Base-by-base conservation (phyloP, 2,329 filamentous ascomycete species). In the Fusarium sp. region DNA sequence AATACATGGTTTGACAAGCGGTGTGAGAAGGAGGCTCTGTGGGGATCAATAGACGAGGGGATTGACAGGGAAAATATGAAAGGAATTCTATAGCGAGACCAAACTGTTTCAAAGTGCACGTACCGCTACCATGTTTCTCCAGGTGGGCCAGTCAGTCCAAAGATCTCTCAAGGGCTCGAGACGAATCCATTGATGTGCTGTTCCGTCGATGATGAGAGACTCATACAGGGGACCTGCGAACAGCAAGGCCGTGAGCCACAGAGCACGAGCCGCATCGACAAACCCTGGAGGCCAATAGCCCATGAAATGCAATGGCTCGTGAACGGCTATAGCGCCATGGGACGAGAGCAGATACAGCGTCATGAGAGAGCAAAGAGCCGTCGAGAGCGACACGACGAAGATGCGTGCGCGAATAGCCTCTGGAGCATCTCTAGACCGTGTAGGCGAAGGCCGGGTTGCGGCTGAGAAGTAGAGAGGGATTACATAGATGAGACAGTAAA, bases 401-500 rank as follows among this genome's bases (percentile, higher is more conserved):
- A 97, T 91, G 73, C 96, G 91, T 61, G 93, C 92, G 73, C 91
- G 91, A 82, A 99, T 98, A 53, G 97, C 94, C 13, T 92, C 91
- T 12, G 94, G 94, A 29, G 93, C 91, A 87, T 98, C 94, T 77
- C 96, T 90, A 65, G 92, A 93, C 29, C 97, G 87, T 58, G 86
- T 88, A 27, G 89, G 87, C 10, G 93, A 96, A 9, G 94, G 94
- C 55, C 94, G 89, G 8, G 95, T 97, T 22, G 89, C 86, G 6
- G 89, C 81, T 22, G 91, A 96, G 69, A 95, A 85, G 84, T 99
- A 98, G 81, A 98, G 94, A 25, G 96, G 95, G 6, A 92, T 83
- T 74, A 99, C 93, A 82, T 98, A 99, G 82, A 94, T 82, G 73
- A 94, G 80, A n/a, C 94, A 97, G 81, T 97, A 97, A 67, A 90